A percentile compares a stretch with the other conserved stretches of the same genome.
Evolutionary conservation across 495 filamentous ascomycete genomes (phyloP).

Genomic region (Penicillium roqueforti): DNA sequence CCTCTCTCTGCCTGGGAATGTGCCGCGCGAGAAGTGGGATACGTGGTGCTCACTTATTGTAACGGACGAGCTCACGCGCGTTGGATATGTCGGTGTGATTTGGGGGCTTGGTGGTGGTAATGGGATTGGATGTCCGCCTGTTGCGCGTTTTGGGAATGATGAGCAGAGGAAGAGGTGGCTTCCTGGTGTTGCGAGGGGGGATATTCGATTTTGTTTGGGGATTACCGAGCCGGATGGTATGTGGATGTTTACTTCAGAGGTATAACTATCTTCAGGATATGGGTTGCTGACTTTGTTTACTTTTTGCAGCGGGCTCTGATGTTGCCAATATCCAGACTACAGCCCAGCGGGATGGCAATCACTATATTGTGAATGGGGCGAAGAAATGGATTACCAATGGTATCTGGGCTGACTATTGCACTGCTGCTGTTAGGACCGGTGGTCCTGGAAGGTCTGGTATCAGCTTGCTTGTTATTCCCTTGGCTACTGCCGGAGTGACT

Average conservation of each 20-base stretch:
- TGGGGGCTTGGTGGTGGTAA: constrained; percentile 52
- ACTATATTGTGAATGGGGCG: constrained; percentile 51
- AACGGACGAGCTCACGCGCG: constrained; percentile 42
- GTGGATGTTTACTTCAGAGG: background rate
- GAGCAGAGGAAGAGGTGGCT: constrained; percentile 48
- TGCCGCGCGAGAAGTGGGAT: constrained; percentile 46
- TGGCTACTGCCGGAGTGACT: constrained; percentile 46
- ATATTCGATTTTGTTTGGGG: constrained; percentile 50
- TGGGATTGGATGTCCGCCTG: constrained; percentile 51
- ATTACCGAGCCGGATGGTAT: constrained; percentile 54
- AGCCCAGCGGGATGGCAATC: constrained; percentile 40
- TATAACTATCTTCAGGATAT: background rate
- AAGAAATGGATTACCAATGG: constrained; percentile 60
- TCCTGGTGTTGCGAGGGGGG: constrained; percentile 45
- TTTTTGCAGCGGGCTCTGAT: constrained; percentile 44
- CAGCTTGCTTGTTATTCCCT: constrained; percentile 49
- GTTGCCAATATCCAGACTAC: constrained; percentile 52
- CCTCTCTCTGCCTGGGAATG: constrained; percentile 34
- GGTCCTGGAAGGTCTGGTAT: constrained; percentile 45
- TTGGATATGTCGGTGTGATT: constrained; percentile 42
- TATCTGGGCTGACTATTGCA: constrained; percentile 52
- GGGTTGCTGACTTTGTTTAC: constrained; percentile 1
- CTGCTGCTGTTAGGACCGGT: constrained; percentile 52
- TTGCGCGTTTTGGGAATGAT: constrained; percentile 48
- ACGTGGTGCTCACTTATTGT: constrained; percentile 47